Evolutionary conservation across 495 filamentous ascomycete genomes (phyloP).

Genomic region (Podospora anserina): DNA sequence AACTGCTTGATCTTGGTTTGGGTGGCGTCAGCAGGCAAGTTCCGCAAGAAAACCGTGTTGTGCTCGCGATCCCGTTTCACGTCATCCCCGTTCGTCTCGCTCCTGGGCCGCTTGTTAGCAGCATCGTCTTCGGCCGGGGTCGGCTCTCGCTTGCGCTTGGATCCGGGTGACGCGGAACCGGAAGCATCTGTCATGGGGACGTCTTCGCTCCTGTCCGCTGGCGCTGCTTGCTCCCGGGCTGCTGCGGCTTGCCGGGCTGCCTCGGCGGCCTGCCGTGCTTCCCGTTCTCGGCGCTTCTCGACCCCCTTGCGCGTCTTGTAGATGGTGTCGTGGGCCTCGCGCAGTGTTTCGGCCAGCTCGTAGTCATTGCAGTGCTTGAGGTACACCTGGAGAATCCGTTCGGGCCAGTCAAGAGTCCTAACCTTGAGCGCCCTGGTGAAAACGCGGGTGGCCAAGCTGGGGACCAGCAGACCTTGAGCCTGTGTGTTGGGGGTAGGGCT

Average conservation of each 20-base stretch:
- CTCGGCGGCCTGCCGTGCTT: slow-evolving; percentile 43
- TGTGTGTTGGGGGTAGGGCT: slow-evolving; percentile 45
- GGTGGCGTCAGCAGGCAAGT: slow-evolving; percentile 65
- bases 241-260: slow-evolving; percentile 21
- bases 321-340: slow-evolving; percentile 64
- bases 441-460: slow-evolving; percentile 66
- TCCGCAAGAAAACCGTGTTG: slow-evolving; percentile 74
- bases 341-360: slow-evolving; percentile 68
- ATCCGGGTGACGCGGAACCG: slow-evolving; percentile 27
- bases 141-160: slow-evolving; percentile 70
- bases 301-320: slow-evolving; percentile 62
- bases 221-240: slow-evolving; percentile 23
- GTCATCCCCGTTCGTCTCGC: slow-evolving; percentile 37
- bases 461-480: slow-evolving; percentile 40
- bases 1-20: slow-evolving; percentile 77
- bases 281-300: slow-evolving; percentile 61
- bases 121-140: slow-evolving; percentile 44
- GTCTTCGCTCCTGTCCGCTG: slow-evolving; percentile 15
- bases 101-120: slow-evolving; percentile 58
- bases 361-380: slow-evolving; percentile 84
- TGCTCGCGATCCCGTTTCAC: slow-evolving; percentile 84
- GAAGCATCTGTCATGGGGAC: slow-evolving; percentile 30
- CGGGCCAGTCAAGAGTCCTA: slow-evolving; percentile 81
- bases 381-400: slow-evolving; percentile 79
- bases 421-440: slow-evolving; percentile 69